These are phyloP conservation scores for Forsythia suspensa DNA, from an alignment of 257 asterid genomes.

Conservation along the genomic window DNA sequence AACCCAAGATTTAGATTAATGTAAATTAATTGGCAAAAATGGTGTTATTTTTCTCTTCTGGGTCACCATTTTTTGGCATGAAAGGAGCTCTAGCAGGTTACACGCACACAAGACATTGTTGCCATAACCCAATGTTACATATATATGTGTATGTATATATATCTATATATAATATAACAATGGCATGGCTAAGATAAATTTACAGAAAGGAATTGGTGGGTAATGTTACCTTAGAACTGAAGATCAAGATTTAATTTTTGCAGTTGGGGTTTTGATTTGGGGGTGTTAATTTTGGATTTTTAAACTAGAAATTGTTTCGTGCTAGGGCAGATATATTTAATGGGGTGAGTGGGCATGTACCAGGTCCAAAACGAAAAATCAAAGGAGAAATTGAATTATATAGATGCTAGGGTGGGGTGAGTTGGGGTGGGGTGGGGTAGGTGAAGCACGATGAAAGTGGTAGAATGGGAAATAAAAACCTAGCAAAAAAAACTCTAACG, in stretches of 20 bases:
- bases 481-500: not conserved
- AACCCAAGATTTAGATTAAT: constrained; percentile 8
- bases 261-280: constrained; percentile 25
- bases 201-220: constrained; percentile 26
- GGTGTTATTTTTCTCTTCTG: constrained; percentile 17
- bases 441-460: constrained; percentile 29
- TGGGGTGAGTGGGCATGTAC: constrained; percentile 35
- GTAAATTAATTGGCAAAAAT: constrained; percentile 16
- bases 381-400: constrained; percentile 24
- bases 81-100: constrained; percentile 39
- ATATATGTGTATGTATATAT: constrained; percentile 6
- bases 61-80: constrained; percentile 17
- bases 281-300: constrained; percentile 22
- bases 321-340: constrained; percentile 16
- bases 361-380: constrained; percentile 40
- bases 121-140: constrained; percentile 6
- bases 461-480: constrained; percentile 1
- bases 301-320: constrained; percentile 35
- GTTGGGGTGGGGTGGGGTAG: not conserved
- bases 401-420: not conserved
- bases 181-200: constrained; percentile 14
- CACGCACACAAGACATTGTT: constrained; percentile 18
- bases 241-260: constrained; percentile 34
- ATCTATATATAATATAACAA: not conserved
- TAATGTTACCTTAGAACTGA: constrained; percentile 48